These are phyloP conservation scores for Colletotrichum siamense DNA, from an alignment of 2,329 filamentous ascomycete genomes.

Conservation along the genomic window DNA sequence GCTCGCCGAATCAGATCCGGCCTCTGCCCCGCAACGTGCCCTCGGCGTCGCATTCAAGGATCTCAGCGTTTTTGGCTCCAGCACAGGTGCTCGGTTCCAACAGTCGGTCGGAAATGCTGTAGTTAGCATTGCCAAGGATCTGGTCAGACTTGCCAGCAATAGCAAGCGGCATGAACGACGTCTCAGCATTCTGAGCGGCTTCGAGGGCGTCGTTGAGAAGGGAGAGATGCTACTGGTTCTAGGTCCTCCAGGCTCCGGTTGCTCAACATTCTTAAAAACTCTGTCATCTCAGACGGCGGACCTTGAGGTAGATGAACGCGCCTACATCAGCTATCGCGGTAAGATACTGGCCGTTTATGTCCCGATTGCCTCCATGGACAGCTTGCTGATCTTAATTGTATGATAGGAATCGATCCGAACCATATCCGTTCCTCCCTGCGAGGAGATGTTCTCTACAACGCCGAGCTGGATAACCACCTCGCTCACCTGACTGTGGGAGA, in stretches of 20 bases:
- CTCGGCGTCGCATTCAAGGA: constrained; percentile 30
- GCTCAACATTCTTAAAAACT: constrained; percentile 72
- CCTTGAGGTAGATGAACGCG: constrained; percentile 23
- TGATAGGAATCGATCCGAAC: too few relatives aligned
- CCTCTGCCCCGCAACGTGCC: constrained; percentile 26
- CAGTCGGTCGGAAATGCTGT: constrained; percentile 25
- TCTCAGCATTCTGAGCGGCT: constrained; percentile 29
- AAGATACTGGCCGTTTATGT: background rate
- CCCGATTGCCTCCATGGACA: too few relatives aligned
- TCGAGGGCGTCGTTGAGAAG: constrained; percentile 33
- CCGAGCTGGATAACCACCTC: constrained; percentile 69
- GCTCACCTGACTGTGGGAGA: constrained; percentile 64
- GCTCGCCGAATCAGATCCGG: constrained; percentile 27
- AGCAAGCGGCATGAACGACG: background rate
- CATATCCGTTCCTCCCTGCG: too few relatives aligned
- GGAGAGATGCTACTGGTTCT: constrained; percentile 64
- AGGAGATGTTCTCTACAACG: constrained; percentile 71
- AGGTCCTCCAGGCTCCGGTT: constrained; percentile 59
- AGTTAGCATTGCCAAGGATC: constrained; percentile 9
- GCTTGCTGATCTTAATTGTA: too few relatives aligned
- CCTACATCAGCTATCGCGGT: constrained; percentile 24
- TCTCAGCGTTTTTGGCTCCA: constrained; percentile 28
- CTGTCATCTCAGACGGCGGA: constrained; percentile 19
- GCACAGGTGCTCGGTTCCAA: constrained; percentile 26
- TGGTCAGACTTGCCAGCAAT: background rate